Percentiles rank a stretch among this genome's conserved stretches.
phyloP scores from a whole-genome alignment of 2,329 filamentous ascomycete species.

The Dactylellina drechsleri region DNA sequence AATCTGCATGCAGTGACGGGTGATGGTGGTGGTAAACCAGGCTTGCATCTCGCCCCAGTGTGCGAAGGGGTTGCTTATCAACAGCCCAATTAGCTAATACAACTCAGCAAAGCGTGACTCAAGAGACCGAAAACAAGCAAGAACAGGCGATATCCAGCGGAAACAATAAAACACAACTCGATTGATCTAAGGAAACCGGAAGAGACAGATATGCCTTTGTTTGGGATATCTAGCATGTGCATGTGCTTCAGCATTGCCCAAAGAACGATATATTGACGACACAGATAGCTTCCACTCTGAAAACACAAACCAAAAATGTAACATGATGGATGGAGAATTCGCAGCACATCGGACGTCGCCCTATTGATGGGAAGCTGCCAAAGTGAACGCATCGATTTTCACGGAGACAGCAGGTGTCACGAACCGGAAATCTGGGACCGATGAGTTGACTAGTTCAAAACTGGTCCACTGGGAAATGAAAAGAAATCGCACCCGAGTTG shows the following conservation, averaged over 20 bases:
- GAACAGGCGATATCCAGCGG: constrained; percentile 19
- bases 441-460: constrained; percentile 16
- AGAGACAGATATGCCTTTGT: constrained; percentile 27
- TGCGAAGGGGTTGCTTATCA: constrained; percentile 22
- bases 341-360: constrained; percentile 45
- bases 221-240: background rate
- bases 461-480: constrained; percentile 11
- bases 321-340: constrained; percentile 18
- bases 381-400: too few relatives aligned
- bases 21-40: background rate
- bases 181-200: constrained; percentile 4
- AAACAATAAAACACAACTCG: constrained; percentile 15
- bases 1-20: background rate
- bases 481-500: constrained; percentile 25
- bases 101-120: constrained; percentile 31
- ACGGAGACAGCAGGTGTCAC: constrained; percentile 12
- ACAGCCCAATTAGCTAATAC: constrained; percentile 7
- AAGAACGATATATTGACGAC: background rate
- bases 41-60: constrained; percentile 1
- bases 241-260: constrained; percentile 3
- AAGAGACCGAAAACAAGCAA: constrained; percentile 30
- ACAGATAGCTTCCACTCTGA: constrained; percentile 15
- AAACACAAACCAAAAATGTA: constrained; percentile 19
- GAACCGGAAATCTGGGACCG: constrained; percentile 45
- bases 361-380: background rate